Percentiles rank a stretch among this genome's conserved stretches.
These are phyloP conservation scores for Schoenoplectus tabernaemontani DNA, from an alignment of 202 grass and related monocot species.

Conservation along the genomic window DNA sequence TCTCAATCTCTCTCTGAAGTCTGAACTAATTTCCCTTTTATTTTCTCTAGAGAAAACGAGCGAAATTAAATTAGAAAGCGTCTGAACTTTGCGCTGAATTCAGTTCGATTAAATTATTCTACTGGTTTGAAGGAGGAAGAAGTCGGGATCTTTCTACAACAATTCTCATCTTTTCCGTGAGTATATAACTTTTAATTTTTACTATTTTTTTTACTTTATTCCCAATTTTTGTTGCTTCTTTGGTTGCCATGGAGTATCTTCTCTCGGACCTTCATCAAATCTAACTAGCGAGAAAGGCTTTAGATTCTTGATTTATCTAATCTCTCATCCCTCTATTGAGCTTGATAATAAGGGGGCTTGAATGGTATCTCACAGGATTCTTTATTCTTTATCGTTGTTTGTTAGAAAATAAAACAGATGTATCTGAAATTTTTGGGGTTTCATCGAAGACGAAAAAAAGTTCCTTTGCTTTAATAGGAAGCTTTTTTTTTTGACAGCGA, in stretches of 20 bases:
- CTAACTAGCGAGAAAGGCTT: not conserved
- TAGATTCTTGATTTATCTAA: not conserved
- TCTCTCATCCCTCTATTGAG: not conserved
- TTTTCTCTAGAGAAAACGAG: not conserved
- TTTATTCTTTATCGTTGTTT: not conserved
- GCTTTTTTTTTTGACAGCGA: slow-evolving; percentile 4
- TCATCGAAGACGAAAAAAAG: slow-evolving; percentile 2
- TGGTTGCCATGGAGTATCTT: not conserved
- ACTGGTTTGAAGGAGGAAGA: not conserved
- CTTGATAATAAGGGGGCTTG: not conserved
- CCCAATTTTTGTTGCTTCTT: not conserved
- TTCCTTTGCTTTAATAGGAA: slow-evolving; percentile 3
- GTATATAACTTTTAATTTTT: not conserved
- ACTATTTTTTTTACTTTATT: not conserved
- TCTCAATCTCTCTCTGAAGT: not conserved
- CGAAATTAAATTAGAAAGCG: not conserved
- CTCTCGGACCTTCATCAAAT: not conserved
- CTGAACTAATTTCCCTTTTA: not conserved
- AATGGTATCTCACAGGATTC: not conserved
- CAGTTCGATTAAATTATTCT: not conserved
- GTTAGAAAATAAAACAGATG: not conserved
- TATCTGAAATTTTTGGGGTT: slow-evolving; percentile 22
- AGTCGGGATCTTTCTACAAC: not conserved
- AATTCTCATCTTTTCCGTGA: not conserved
- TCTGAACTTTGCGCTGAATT: not conserved